Evolutionary conservation across 164 flowering plant species (phyloP), one percentile per base, ranked within the genome.

Genomic region (Kalanchoe fedtschenkoi): DNA sequence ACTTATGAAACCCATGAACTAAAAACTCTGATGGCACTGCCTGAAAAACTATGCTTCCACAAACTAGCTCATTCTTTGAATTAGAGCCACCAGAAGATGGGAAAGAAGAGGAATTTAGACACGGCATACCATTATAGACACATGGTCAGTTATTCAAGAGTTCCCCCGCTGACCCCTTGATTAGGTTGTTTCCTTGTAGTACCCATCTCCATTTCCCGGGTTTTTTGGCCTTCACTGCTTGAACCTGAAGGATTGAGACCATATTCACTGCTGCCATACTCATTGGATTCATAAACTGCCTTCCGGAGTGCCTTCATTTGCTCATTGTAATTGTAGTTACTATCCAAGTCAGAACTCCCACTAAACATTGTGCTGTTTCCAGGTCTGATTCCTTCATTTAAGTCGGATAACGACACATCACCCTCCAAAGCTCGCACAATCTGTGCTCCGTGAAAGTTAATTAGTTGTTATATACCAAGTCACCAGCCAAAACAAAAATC

Each of bases 151-250:
- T 26, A 17, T 51, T n/a, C 32, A 51, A 51, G 4, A 10, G 14
- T 11, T 26, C 13, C 32, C 7, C 32, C 7, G 8, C 32, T 51
- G 28, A 51, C 24, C 17, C 56, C 9, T 51, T 11, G 1, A 7
- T 51, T 51, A 10, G 2, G 21, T 26, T 51, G 56, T 26, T 51
- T 51, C 32, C 56, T 26, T 51, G 56, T 1, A 1, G 7, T 26
- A 24, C 32, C 17, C 16, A 11, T 51, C 0, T 51, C 56, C 30
- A 51, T 26, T 51, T 51, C 32, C 9, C 56, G 17, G 6, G 56
- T 51, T 30, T 51, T 51, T 51, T 51, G 56, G 32, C 56, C 56
- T 51, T 51, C 56, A 51, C 56, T 26, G 56, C 56, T 51, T 3
- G 56, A 51, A 26, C 32, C 17, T 24, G 56, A 51, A 51, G 56